These are phyloP conservation scores for Yamadazyma jaroonii DNA, from an alignment of 1,139 yeast species.

Conservation along the genomic window DNA sequence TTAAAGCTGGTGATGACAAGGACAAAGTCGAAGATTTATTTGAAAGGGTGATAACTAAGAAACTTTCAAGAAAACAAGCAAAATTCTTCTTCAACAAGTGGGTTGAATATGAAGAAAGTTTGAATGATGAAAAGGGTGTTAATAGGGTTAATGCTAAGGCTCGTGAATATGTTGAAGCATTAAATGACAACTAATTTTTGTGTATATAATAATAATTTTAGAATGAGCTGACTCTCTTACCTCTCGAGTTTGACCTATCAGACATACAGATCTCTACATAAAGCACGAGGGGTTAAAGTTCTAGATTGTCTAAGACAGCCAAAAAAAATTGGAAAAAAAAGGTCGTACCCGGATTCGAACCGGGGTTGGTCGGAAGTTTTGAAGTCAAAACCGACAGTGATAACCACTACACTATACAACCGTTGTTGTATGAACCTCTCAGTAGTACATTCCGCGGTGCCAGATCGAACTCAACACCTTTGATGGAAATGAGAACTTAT, in stretches of 20 bases:
- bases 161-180: slow-evolving; percentile 58
- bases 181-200: slow-evolving; percentile 6
- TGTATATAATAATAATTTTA: slow-evolving; percentile 1
- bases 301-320: too few species aligned
- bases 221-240: too few species aligned
- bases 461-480: too few species aligned
- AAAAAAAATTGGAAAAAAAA: slow-evolving; percentile 27
- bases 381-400: slow-evolving; percentile 47
- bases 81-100: slow-evolving; percentile 93
- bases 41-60: slow-evolving; percentile 70
- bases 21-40: slow-evolving; percentile 71
- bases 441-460: too few species aligned
- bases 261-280: too few species aligned
- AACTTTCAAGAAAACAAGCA: slow-evolving; percentile 86
- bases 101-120: slow-evolving; percentile 73
- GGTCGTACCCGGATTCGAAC: slow-evolving; percentile 96
- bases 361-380: slow-evolving; percentile 73
- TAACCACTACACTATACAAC: slow-evolving; percentile 42
- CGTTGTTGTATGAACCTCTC: slow-evolving; percentile 6
- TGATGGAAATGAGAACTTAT: too few species aligned
- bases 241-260: too few species aligned
- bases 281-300: too few species aligned
- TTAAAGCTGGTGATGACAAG: slow-evolving; percentile 59
- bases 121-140: slow-evolving; percentile 65
- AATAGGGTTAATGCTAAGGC: slow-evolving; percentile 93